Conservation (phyloP, 495 filamentous ascomycete species). For the Penicillium herquei region DNA sequence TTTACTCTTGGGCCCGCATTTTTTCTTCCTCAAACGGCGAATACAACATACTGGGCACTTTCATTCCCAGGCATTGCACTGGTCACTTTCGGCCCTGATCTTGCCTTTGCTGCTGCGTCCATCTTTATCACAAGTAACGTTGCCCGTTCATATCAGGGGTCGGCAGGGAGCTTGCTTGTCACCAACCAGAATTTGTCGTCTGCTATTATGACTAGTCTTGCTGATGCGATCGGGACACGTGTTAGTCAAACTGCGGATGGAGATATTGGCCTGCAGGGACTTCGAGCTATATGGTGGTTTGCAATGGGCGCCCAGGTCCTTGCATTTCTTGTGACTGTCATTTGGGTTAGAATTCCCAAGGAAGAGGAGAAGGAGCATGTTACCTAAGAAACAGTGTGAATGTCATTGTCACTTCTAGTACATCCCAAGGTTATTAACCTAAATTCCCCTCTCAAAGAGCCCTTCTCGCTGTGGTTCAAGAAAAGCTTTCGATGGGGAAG, state of each 20-base stretch:
- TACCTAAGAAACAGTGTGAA: slow-evolving; percentile 7
- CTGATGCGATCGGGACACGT: slow-evolving; percentile 42
- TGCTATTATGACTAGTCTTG: slow-evolving; percentile 44
- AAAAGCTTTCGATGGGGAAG: too few relatives aligned
- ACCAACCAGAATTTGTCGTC: slow-evolving; percentile 31
- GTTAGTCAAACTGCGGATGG: slow-evolving; percentile 33
- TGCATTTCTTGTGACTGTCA: slow-evolving; percentile 38
- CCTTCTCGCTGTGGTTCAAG: too few relatives aligned
- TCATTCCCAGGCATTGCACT: slow-evolving; percentile 27
- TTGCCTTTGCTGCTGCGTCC: slow-evolving; percentile 30
- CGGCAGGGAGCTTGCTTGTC: slow-evolving; percentile 27
- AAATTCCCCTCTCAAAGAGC: too few relatives aligned
- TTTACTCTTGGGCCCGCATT: slow-evolving; percentile 31
- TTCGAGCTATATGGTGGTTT: slow-evolving; percentile 50
- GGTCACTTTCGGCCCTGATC: slow-evolving; percentile 31
- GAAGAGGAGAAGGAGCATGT: slow-evolving; percentile 52
- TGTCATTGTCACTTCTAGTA: too few relatives aligned
- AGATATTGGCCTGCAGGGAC: slow-evolving; percentile 36
- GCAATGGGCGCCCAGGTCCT: slow-evolving; percentile 34
- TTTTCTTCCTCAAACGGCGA: slow-evolving; percentile 29
- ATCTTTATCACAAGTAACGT: slow-evolving; percentile 35
- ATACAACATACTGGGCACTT: slow-evolving; percentile 29
- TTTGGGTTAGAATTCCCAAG: slow-evolving; percentile 46
- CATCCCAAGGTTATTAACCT: too few relatives aligned
- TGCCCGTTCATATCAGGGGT: slow-evolving; percentile 27